A percentile compares a stretch with the other conserved stretches of the same genome.
Conservation (phyloP, 2,329 filamentous ascomycete genomes). For the Teratosphaeria epicoccoides region DNA sequence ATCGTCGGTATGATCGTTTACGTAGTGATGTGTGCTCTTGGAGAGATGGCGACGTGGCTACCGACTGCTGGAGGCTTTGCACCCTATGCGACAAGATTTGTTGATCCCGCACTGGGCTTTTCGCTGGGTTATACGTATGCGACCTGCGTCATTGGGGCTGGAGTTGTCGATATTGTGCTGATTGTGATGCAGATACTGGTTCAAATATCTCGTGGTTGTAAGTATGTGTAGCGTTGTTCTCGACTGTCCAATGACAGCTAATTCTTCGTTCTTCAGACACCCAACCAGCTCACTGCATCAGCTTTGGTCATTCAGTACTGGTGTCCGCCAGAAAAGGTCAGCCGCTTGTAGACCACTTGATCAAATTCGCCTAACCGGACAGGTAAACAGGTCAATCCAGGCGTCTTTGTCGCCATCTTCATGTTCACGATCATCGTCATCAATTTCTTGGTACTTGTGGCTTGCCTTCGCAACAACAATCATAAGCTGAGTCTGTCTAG, state of each 20-base stretch:
- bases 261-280: not conserved
- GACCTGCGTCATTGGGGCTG: not conserved
- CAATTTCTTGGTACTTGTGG: slow-evolving; percentile 7
- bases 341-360: slow-evolving; percentile 4
- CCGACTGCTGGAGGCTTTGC: not conserved
- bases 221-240: not conserved
- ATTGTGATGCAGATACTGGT: not conserved
- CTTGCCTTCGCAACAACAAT: not conserved
- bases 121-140: not conserved
- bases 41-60: not conserved
- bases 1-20: slow-evolving; percentile 3
- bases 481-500: not conserved
- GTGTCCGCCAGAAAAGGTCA: slow-evolving; percentile 2
- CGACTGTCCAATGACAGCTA: not conserved
- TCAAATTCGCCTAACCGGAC: slow-evolving; percentile 4
- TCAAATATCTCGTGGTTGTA: not conserved
- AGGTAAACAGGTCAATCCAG: not conserved
- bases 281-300: not conserved
- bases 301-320: slow-evolving; percentile 16
- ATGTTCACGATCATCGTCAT: slow-evolving; percentile 6
- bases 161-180: not conserved
- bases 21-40: not conserved
- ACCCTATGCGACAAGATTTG: not conserved
- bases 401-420: slow-evolving; percentile 16
- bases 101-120: not conserved